Percentiles rank a stretch among this genome's conserved stretches.
phyloP scores from a whole-genome alignment of 1,139 yeast species.

The Zygoascus sp. region DNA sequence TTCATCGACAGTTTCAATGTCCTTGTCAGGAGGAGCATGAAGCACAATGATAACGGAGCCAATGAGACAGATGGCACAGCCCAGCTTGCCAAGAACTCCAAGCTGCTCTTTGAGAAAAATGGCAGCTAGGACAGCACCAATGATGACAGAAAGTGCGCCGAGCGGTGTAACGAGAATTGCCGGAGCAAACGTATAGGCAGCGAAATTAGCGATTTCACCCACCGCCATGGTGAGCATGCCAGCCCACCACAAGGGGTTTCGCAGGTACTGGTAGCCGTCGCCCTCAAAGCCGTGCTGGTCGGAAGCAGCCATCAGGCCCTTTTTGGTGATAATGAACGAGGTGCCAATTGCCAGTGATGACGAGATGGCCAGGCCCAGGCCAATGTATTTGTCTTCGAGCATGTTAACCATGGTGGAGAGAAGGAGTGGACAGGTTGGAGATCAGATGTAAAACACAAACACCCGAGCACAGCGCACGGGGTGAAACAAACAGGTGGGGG shows the following conservation, averaged over 20 bases:
- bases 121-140: constrained; percentile 84
- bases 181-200: constrained; percentile 94
- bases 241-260: constrained; percentile 92
- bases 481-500: neutral
- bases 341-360: constrained; percentile 89
- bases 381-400: constrained; percentile 78
- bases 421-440: neutral
- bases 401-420: constrained; percentile 18
- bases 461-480: neutral
- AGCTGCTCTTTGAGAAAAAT: constrained; percentile 79
- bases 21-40: constrained; percentile 93
- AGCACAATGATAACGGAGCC: constrained; percentile 88
- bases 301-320: constrained; percentile 74
- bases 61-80: constrained; percentile 84
- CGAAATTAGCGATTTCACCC: constrained; percentile 89
- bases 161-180: constrained; percentile 88
- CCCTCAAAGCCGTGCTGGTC: constrained; percentile 55
- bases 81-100: constrained; percentile 88
- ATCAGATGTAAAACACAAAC: neutral
- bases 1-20: constrained; percentile 83
- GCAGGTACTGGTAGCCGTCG: constrained; percentile 62
- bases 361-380: constrained; percentile 81
- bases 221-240: constrained; percentile 89
- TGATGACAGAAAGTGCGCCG: constrained; percentile 85
- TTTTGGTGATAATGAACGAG: constrained; percentile 83